These are phyloP conservation scores for Chondrus crispus DNA, from an alignment of 23 red algal genomes.

Conservation along the genomic window DNA sequence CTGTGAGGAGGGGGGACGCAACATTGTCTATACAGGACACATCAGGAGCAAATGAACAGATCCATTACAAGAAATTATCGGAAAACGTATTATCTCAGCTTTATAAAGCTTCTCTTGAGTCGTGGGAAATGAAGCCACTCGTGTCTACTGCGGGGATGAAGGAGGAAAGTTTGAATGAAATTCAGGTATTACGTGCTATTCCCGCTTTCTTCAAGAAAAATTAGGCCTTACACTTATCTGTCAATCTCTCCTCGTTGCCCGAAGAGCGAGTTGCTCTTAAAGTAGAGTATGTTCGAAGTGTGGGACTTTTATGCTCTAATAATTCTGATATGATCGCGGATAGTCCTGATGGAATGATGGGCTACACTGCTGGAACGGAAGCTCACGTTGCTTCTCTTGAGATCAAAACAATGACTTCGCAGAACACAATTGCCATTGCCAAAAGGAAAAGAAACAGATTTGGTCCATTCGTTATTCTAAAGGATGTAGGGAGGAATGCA, in stretches of 20 bases:
- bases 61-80: not conserved
- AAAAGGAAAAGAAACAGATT: not conserved
- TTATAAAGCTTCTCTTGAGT: not conserved
- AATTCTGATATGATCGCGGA: not conserved
- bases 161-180: not conserved
- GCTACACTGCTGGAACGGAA: not conserved
- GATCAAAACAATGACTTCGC: conserved; percentile 10
- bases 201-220: not conserved
- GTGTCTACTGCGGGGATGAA: not conserved
- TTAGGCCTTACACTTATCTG: not conserved
- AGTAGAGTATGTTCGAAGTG: not conserved
- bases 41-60: not conserved
- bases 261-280: not conserved
- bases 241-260: too few relatives aligned
- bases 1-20: not conserved
- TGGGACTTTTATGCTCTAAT: not conserved
- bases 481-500: not conserved
- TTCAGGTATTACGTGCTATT: not conserved
- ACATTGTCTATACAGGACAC: not conserved
- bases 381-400: not conserved
- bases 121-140: not conserved
- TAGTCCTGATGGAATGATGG: not conserved
- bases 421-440: not conserved
- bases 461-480: not conserved
- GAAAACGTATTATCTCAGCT: not conserved